Evolutionary conservation across 2,329 filamentous ascomycete species (phyloP), one percentile per base, ranked within the genome.

Genomic region (Colletotrichum filicis): DNA sequence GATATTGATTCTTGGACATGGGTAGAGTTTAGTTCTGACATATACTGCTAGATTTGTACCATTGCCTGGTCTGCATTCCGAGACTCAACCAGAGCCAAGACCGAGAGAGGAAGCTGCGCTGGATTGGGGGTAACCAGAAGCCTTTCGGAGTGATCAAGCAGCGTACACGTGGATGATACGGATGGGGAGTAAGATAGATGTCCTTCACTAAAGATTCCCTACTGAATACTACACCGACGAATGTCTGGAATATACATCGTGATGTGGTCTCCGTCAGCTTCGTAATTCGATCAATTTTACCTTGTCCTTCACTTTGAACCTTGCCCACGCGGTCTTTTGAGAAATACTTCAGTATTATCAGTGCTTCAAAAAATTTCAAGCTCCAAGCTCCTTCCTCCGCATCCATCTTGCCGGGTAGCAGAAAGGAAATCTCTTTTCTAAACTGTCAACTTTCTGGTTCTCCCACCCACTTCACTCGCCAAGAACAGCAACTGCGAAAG

Each of bases 301-400:
- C 42, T 9, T 19, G 2, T 46, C 9, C 6, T 46, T n/a, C 19
- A n/a, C 7, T n/a, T 49, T 7, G 37, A 16, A n/a, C 19, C 42
- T 16, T 42, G 1, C 12, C 37, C 5, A 1, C 14, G 12, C 14
- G 2, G 1, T 7, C 0, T 4, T 12, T 35, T 0, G 0, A 19
- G 37, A 0, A 42, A 42, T 14, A 14, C 37, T 2, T 42, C 14
- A 1, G 37, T 42, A 42, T 19, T 42, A 4, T 16, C 14, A 4
- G 37, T 6, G 5, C 14, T 5, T 4, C 42, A 46, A 19, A 46
- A 16, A 3, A 46, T 4, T 46, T n/a, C 2, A 6, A 19, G 6
- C 3, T 19, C 19, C 19, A n/a, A n/a, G n/a, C n/a, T n/a, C n/a
- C n/a, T 46, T 46, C 42, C 16, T 42, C 2, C 37, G 2, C 12